Evolutionary conservation across 2,329 filamentous ascomycete genomes (phyloP).

Genomic region (Neopestalotiopsis sp.): DNA sequence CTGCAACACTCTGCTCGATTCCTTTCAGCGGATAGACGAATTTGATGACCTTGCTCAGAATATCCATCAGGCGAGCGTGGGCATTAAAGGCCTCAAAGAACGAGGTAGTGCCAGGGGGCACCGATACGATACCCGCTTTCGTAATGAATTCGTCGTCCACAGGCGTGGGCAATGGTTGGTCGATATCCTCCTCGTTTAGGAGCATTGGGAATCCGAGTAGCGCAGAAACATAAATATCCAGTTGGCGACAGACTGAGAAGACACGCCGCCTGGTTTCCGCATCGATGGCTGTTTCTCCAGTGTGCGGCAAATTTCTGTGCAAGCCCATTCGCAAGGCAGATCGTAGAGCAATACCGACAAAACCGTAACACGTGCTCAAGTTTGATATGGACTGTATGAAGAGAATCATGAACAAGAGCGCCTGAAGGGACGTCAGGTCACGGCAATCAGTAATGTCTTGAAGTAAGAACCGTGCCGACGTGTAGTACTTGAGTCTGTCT

Average conservation of each 20-base stretch:
- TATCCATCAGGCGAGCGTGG: constrained; percentile 66
- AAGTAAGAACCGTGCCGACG: constrained; percentile 68
- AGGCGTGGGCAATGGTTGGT: constrained; percentile 68
- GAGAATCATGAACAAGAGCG: constrained; percentile 79
- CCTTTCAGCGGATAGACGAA: constrained; percentile 70
- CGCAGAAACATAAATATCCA: constrained; percentile 74
- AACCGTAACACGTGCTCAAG: constrained; percentile 79
- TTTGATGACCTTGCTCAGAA: constrained; percentile 69
- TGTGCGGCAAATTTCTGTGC: constrained; percentile 73
- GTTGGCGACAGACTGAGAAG: constrained; percentile 72
- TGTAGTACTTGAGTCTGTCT: constrained; percentile 75
- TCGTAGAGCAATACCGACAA: constrained; percentile 78
- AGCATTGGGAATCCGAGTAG: constrained; percentile 70
- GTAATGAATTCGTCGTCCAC: constrained; percentile 74
- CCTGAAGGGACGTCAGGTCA: constrained; percentile 76
- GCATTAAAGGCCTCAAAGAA: constrained; percentile 71
- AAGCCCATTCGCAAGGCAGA: constrained; percentile 79
- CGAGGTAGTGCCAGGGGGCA: constrained; percentile 61
- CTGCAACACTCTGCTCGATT: constrained; percentile 51
- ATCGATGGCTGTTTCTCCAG: constrained; percentile 67
- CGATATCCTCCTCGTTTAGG: constrained; percentile 68
- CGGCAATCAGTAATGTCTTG: constrained; percentile 72
- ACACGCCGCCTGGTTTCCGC: constrained; percentile 67
- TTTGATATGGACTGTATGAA: constrained; percentile 83
- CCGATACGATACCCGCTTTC: constrained; percentile 58